A percentile compares a stretch with the other conserved stretches of the same genome.
These are phyloP conservation scores for Candida ascalaphidarum DNA, from an alignment of 805 yeast species.

Conservation along the genomic window DNA sequence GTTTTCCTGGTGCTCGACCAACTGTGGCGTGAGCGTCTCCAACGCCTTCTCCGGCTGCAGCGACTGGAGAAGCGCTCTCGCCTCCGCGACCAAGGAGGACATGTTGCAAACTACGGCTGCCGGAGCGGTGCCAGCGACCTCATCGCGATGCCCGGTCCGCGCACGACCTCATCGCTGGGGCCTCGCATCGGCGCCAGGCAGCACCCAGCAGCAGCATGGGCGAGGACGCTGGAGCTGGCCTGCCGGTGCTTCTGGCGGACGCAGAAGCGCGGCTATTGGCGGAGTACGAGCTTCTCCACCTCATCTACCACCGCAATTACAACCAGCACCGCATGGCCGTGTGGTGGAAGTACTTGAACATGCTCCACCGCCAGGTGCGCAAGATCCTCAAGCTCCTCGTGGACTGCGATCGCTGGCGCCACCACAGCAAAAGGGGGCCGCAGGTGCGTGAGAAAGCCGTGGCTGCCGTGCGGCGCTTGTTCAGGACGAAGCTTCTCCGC, in stretches of 20 bases:
- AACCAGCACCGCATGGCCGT: slow-evolving; percentile 66
- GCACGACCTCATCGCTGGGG: no score
- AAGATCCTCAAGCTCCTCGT: slow-evolving; percentile 22
- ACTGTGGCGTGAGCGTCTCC: slow-evolving; percentile 32
- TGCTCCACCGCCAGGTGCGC: slow-evolving; percentile 50
- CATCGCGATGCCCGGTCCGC: no score
- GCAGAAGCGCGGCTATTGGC: slow-evolving; percentile 10
- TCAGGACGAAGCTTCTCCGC: slow-evolving; percentile 28
- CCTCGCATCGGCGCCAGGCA: no score
- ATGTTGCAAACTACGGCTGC: no score
- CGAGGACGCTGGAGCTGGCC: no score
- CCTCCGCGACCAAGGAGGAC: slow-evolving; percentile 15
- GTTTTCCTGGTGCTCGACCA: slow-evolving; percentile 20
- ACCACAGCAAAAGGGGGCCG: slow-evolving; percentile 4
- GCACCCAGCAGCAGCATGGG: no score
- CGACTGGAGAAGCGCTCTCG: slow-evolving; percentile 36
- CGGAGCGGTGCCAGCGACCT: no score
- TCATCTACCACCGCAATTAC: slow-evolving; percentile 60
- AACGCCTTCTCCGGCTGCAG: slow-evolving; percentile 51
- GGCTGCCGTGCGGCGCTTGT: slow-evolving; percentile 15
- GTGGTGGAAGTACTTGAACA: slow-evolving; percentile 73
- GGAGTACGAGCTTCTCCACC: slow-evolving; percentile 54
- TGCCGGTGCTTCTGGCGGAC: no score
- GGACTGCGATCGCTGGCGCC: slow-evolving; percentile 11
- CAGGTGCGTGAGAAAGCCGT: slow-evolving; percentile 2